phyloP scores from a whole-genome alignment of 768 basidiomycete species.

The Russula olivacea region DNA sequence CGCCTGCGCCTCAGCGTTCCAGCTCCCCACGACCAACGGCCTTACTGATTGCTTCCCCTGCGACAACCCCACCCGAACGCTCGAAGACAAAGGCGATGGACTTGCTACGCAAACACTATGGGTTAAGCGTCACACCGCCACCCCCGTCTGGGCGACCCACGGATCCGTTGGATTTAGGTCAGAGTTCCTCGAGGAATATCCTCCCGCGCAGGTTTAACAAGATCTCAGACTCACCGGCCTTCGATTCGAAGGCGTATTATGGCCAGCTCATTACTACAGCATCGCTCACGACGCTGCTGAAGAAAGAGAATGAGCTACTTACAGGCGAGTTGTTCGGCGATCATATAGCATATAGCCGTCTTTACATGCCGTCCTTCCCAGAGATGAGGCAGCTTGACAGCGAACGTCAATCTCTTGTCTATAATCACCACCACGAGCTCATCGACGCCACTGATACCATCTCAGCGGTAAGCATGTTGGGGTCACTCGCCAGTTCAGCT shows the following conservation, averaged over 20 bases:
- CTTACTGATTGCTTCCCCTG: constrained; percentile 4
- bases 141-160: constrained; percentile 48
- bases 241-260: constrained; percentile 80
- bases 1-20: constrained; percentile 12
- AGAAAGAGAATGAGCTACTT: constrained; percentile 76
- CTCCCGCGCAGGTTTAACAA: constrained; percentile 6
- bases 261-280: constrained; percentile 81
- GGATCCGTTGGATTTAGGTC: constrained; percentile 82
- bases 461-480: constrained; percentile 50
- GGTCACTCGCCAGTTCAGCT: background rate
- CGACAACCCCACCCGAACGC: constrained; percentile 18
- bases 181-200: constrained; percentile 24
- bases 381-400: constrained; percentile 85
- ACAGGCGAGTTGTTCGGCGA: constrained; percentile 41
- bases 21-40: background rate
- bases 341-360: background rate
- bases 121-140: constrained; percentile 70
- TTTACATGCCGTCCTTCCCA: constrained; percentile 28
- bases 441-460: constrained; percentile 93
- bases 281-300: constrained; percentile 65
- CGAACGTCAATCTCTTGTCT: constrained; percentile 86
- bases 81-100: constrained; percentile 54
- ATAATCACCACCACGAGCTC: constrained; percentile 93
- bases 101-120: constrained; percentile 81
- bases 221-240: constrained; percentile 63